Base-by-base conservation (phyloP, 1,284 basidiomycete species). In the Neotropicomus parvogracilis region DNA sequence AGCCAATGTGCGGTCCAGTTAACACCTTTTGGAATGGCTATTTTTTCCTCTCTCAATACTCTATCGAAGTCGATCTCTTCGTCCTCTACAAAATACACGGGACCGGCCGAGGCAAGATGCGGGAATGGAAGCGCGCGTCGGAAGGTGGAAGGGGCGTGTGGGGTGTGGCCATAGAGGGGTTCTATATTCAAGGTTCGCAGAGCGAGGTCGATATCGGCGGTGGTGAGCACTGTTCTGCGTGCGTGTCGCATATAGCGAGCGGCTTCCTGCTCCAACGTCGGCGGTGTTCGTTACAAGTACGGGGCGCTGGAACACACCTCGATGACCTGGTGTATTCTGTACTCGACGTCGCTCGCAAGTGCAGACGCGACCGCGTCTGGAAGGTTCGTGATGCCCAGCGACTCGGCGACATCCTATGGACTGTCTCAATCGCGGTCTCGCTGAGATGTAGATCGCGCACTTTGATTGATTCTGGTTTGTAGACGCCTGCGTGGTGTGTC, bases 11-110 rank as follows among this genome's bases (percentile, higher is more conserved):
- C 92, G 20, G 83, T 85, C 83, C 88, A 93, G 53, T 75, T 81
- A 42, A 88, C 81, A 32, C 84, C 85, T 57, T 84, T 83, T 0
- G 90, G 88, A 11, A 91, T 68, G 0, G 79, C 75, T 26, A 91
- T 82, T 64, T 91, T 86, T 63, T 91, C 88, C 59, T 90, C 88
- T 44, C 87, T 81, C 27, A 95, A 70, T 8, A 93, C 83, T 42
- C 85, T 88, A 62, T 95, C 91, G 62, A 99, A 94, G 70, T 99
- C 95, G 50, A 99, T 90, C 69, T 99, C 95, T 59, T 98, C 93
- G 63, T 99, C 95, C 56, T 97, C 91, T 13, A 97, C 81, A 60
- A 93, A 92, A 71, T 94, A 97, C 4, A 99, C 81, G 26, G 89
- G 69, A 26, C 83, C 78, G 10, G 80, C 75, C 32, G 77, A 65